phyloP scores from a whole-genome alignment of 1,284 basidiomycete genomes.

The Paramarasmius palmivorus region DNA sequence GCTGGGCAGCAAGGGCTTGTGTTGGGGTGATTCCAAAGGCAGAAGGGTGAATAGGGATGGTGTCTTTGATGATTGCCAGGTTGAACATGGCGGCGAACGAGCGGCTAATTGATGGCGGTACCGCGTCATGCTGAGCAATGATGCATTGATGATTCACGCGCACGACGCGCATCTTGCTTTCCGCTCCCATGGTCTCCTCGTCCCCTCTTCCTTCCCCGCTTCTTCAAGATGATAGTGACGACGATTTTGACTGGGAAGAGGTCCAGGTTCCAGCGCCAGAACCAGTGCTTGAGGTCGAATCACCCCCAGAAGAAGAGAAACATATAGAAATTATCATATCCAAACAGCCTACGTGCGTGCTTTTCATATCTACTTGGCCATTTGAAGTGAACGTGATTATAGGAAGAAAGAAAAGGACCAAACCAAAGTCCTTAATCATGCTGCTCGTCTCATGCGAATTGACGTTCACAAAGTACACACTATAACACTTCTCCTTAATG shows the following conservation, averaged over 20 bases:
- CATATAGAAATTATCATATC: slow-evolving; percentile 60
- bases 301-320: slow-evolving; percentile 22
- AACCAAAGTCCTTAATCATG: slow-evolving; percentile 47
- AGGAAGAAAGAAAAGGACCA: slow-evolving; percentile 44
- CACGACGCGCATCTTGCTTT: too few relatives aligned
- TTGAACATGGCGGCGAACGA: too few relatives aligned
- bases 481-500: slow-evolving; percentile 76
- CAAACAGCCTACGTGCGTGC: slow-evolving; percentile 37
- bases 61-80: slow-evolving; percentile 47
- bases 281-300: slow-evolving; percentile 8
- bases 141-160: too few relatives aligned
- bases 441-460: slow-evolving; percentile 73
- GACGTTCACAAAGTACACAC: slow-evolving; percentile 89
- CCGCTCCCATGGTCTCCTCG: too few relatives aligned
- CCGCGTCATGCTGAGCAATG: too few relatives aligned
- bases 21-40: slow-evolving; percentile 74
- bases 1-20: slow-evolving; percentile 73
- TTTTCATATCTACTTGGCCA: slow-evolving; percentile 32
- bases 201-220: slow-evolving; percentile 2
- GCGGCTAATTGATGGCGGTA: too few relatives aligned
- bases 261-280: slow-evolving; percentile 44
- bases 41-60: slow-evolving; percentile 74
- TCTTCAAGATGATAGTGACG: slow-evolving; percentile 40
- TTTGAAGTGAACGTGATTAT: background rate
- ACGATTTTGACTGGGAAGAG: slow-evolving; percentile 65